These are phyloP conservation scores for Thyridium curvatum DNA, from an alignment of 2,329 filamentous ascomycete species.

Conservation along the genomic window DNA sequence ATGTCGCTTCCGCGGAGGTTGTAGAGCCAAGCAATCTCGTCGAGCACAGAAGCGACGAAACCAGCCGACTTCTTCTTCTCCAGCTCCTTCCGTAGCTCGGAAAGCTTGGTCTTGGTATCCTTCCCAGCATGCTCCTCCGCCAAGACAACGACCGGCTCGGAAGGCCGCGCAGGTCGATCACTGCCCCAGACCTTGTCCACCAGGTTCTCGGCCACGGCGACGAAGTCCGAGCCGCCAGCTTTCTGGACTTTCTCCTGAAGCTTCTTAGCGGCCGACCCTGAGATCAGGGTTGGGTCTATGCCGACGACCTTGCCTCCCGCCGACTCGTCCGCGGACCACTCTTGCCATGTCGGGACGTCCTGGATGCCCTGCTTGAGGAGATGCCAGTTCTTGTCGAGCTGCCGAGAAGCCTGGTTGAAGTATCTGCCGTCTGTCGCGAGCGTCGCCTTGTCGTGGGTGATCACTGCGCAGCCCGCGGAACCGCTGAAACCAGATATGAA, in stretches of 20 bases:
- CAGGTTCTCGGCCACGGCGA: conserved; percentile 73
- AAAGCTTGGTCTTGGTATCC: conserved; percentile 73
- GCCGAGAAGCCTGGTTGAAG: conserved; percentile 91
- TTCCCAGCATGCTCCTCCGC: conserved; percentile 73
- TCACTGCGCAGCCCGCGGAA: conserved; percentile 86
- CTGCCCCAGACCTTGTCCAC: conserved; percentile 86
- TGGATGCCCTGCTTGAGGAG: conserved; percentile 89
- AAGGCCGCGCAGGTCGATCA: conserved; percentile 66
- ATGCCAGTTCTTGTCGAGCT: conserved; percentile 87
- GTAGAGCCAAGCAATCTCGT: conserved; percentile 98
- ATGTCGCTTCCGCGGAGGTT: conserved; percentile 94
- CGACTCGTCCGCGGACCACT: conserved; percentile 87
- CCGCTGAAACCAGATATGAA: conserved; percentile 94
- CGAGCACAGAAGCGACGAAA: conserved; percentile 88
- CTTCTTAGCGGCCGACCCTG: conserved; percentile 57
- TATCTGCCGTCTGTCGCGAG: conserved; percentile 94
- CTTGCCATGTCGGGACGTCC: conserved; percentile 94
- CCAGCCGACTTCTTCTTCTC: conserved; percentile 83
- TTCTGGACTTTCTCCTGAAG: conserved; percentile 82
- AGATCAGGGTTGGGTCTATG: conserved; percentile 84
- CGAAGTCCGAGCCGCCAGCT: conserved; percentile 70
- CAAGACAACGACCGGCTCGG: conserved; percentile 68
- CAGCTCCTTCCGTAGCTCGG: conserved; percentile 82
- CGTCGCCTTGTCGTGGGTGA: conserved; percentile 80
- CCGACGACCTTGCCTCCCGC: conserved; percentile 81